Evolutionary conservation across 1,139 yeast species (phyloP).

Genomic region (Debaryomyces psychrophilus): DNA sequence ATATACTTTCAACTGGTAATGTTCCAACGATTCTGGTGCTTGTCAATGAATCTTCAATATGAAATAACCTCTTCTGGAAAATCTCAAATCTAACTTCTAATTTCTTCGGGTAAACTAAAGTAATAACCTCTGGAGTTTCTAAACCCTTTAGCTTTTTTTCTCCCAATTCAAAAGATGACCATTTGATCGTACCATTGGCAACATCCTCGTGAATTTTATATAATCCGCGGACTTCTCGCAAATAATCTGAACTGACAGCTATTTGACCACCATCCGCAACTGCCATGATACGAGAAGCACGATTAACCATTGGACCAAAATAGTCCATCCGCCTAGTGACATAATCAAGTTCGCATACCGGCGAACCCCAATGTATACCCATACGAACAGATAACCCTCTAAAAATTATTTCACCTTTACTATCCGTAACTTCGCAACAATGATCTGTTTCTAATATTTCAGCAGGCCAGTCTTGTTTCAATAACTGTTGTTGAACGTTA

Average conservation of each 20-base stretch:
- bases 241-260: slow-evolving; percentile 79
- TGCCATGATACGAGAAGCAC: slow-evolving; percentile 91
- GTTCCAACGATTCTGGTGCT: slow-evolving; percentile 40
- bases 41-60: slow-evolving; percentile 20
- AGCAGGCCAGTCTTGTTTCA: slow-evolving; percentile 91
- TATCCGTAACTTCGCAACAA: slow-evolving; percentile 82
- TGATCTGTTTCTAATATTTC: slow-evolving; percentile 85
- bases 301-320: slow-evolving; percentile 97
- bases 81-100: slow-evolving; percentile 61
- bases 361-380: slow-evolving; percentile 99
- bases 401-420: slow-evolving; percentile 62
- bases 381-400: slow-evolving; percentile 92
- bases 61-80: slow-evolving; percentile 33
- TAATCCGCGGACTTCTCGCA: slow-evolving; percentile 68
- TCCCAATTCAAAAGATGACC: slow-evolving; percentile 72
- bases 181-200: slow-evolving; percentile 57
- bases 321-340: slow-evolving; percentile 98
- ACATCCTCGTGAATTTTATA: slow-evolving; percentile 55
- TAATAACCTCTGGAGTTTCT: slow-evolving; percentile 88
- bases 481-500: slow-evolving; percentile 83
- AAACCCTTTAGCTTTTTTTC: slow-evolving; percentile 90
- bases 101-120: slow-evolving; percentile 73
- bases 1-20: slow-evolving; percentile 47
- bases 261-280: slow-evolving; percentile 99
- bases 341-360: slow-evolving; percentile 93